Evolutionary conservation across 768 basidiomycete species (phyloP).

Genomic region (Mycena capillaripes): DNA sequence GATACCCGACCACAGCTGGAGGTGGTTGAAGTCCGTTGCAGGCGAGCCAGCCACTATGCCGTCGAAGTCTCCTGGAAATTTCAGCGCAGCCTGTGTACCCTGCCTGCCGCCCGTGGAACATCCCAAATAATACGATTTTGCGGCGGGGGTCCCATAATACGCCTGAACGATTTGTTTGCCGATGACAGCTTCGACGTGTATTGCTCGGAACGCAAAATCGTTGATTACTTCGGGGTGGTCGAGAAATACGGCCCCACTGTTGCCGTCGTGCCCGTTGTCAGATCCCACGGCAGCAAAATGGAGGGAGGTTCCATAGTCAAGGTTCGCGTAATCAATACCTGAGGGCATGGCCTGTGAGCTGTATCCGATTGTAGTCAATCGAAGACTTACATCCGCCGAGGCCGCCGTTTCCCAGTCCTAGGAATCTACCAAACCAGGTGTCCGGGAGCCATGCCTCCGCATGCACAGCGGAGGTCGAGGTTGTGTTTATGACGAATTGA

Average conservation of each 20-base stretch:
- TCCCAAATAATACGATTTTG: slow-evolving; percentile 41
- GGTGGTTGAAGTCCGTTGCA: slow-evolving; percentile 30
- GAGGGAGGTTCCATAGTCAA: slow-evolving; percentile 18
- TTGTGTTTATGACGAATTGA: slow-evolving; percentile 17
- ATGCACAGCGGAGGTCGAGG: slow-evolving; percentile 14
- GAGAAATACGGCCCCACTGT: slow-evolving; percentile 19
- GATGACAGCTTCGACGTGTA: slow-evolving; percentile 31
- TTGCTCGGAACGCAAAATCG: slow-evolving; percentile 35
- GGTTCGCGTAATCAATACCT: slow-evolving; percentile 19
- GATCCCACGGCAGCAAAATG: slow-evolving; percentile 35
- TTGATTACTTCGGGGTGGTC: slow-evolving; percentile 41
- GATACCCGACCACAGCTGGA: background rate
- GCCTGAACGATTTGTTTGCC: slow-evolving; percentile 39
- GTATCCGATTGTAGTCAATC: background rate
- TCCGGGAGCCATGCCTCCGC: slow-evolving; percentile 20
- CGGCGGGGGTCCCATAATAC: slow-evolving; percentile 36
- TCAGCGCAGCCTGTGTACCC: slow-evolving; percentile 22
- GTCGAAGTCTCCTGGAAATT: slow-evolving; percentile 35
- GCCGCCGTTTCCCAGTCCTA: slow-evolving; percentile 8
- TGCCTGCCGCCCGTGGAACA: slow-evolving; percentile 44
- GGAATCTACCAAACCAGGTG: slow-evolving; percentile 14
- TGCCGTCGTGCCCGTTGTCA: slow-evolving; percentile 41
- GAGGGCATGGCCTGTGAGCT: background rate
- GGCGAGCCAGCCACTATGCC: slow-evolving; percentile 44
- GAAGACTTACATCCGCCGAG: slow-evolving; percentile 16